Evolutionary conservation across 306 rosid genomes (phyloP), one percentile per base, ranked within the genome.

Genomic region (Pterocarpus macrocarpus): DNA sequence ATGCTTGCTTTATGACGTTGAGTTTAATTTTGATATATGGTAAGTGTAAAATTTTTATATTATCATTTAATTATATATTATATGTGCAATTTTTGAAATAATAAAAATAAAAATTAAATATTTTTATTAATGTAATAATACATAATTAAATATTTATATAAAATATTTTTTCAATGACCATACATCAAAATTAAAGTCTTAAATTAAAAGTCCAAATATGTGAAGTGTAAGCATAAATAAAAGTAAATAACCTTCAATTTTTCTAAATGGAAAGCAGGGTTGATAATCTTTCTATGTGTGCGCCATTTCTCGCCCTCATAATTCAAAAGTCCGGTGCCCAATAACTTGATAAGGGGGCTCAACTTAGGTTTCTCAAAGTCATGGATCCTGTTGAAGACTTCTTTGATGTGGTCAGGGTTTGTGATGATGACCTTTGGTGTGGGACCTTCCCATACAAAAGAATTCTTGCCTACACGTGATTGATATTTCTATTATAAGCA

Each of bases 211-310:
- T 22, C 28, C 28, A 22, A 22, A 22, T 22, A 22, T 7, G 44
- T 39, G 44, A 39, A 45, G 52, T 45, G 13, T 45, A 7, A 36
- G 39, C 12, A 41, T 22, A 14, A 39, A 39, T 39, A 2, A 13
- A 74, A n/a, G 36, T 72, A 36, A 2, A 32, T 35, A 9, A 89
- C 94, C 94, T 90, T 88, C n/a, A 90, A 62, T 43, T 86, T 88
- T 69, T 88, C 89, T 0, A 65, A 8, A 22, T 78, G 81, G 76
- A 90, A 90, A 35, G 90, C 85, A 4, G 87, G 94, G 32, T 71
- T 86, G 77, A 90, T 77, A 39, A 87, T 79, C 75, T 80, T 90
- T 49, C 88, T 76, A 82, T 84, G 89, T 61, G 62, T 86, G 13
- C 63, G 67, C 93, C 91, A 90, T 73, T 87, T 87, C 11, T 83